phyloP scores from a whole-genome alignment of 2,329 filamentous ascomycete genomes.

The Trichothecium sympodiale region DNA sequence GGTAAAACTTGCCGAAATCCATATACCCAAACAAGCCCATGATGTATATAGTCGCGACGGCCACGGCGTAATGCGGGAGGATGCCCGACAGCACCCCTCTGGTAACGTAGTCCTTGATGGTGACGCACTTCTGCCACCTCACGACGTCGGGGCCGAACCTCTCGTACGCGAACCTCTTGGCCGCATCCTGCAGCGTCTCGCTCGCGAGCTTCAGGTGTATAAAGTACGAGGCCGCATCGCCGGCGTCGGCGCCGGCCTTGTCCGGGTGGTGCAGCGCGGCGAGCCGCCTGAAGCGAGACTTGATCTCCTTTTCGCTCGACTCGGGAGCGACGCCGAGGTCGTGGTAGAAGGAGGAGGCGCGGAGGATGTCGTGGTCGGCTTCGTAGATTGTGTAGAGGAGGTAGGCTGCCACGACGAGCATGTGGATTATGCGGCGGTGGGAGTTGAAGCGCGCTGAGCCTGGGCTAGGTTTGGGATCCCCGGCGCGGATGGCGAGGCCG shows the following conservation, averaged over 20 bases:
- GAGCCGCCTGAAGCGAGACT: slow-evolving; percentile 73
- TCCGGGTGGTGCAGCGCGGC: slow-evolving; percentile 70
- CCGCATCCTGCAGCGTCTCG: slow-evolving; percentile 70
- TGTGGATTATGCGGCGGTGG: slow-evolving; percentile 74
- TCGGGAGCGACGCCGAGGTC: slow-evolving; percentile 59
- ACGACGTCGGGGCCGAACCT: slow-evolving; percentile 69
- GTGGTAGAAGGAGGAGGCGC: slow-evolving; percentile 65
- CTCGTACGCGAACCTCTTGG: slow-evolving; percentile 77
- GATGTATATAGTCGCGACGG: slow-evolving; percentile 46
- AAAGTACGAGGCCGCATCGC: slow-evolving; percentile 42
- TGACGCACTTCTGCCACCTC: slow-evolving; percentile 53
- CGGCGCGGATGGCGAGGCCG: slow-evolving; percentile 77
- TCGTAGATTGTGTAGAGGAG: slow-evolving; percentile 90
- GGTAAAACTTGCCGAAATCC: slow-evolving; percentile 54
- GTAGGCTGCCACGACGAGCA: slow-evolving; percentile 72
- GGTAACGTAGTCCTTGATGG: slow-evolving; percentile 61
- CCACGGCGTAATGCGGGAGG: slow-evolving; percentile 49
- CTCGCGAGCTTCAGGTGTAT: slow-evolving; percentile 73
- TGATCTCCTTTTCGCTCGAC: slow-evolving; percentile 66
- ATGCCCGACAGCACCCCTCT: slow-evolving; percentile 49
- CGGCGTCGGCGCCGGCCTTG: slow-evolving; percentile 44
- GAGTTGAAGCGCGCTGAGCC: slow-evolving; percentile 56
- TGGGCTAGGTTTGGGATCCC: slow-evolving; percentile 65
- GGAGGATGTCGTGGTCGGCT: slow-evolving; percentile 69
- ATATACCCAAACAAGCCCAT: slow-evolving; percentile 57